A percentile compares a stretch with the other conserved stretches of the same genome.
Conservation (phyloP, 2,329 filamentous ascomycete species). For the Didymosphaeria variabile region DNA sequence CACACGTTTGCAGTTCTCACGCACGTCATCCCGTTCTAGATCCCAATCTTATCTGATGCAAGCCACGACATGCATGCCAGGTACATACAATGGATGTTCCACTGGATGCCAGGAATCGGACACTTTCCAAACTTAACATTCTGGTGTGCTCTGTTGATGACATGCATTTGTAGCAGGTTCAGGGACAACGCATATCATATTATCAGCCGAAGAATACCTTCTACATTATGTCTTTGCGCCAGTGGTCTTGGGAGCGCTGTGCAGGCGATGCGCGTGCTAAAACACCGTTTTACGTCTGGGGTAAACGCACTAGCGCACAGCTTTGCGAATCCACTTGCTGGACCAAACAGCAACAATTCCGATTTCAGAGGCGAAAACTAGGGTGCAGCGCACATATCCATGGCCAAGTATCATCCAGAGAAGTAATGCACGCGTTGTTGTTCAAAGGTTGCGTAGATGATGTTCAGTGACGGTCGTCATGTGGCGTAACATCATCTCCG, state of each 20-base stretch:
- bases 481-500: too few relatives aligned
- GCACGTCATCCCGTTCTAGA: slow-evolving; percentile 27
- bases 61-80: neutral
- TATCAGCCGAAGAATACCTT: too few relatives aligned
- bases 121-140: neutral
- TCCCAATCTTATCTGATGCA: slow-evolving; percentile 17
- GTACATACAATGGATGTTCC: slow-evolving; percentile 6
- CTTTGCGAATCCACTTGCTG: neutral
- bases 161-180: neutral
- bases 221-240: neutral
- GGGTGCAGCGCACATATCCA: too few relatives aligned
- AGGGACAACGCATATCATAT: too few relatives aligned
- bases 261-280: neutral
- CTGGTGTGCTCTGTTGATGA: neutral
- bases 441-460: too few relatives aligned
- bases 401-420: too few relatives aligned
- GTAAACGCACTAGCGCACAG: neutral
- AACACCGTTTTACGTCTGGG: neutral
- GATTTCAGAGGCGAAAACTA: neutral
- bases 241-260: neutral
- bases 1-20: slow-evolving; percentile 13
- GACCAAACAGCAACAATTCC: neutral
- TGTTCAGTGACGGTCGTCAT: too few relatives aligned
- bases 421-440: too few relatives aligned
- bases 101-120: neutral